A percentile compares a stretch with the other conserved stretches of the same genome.
Conservation (phyloP, 2,329 filamentous ascomycete species). For the Fusarium sp. region DNA sequence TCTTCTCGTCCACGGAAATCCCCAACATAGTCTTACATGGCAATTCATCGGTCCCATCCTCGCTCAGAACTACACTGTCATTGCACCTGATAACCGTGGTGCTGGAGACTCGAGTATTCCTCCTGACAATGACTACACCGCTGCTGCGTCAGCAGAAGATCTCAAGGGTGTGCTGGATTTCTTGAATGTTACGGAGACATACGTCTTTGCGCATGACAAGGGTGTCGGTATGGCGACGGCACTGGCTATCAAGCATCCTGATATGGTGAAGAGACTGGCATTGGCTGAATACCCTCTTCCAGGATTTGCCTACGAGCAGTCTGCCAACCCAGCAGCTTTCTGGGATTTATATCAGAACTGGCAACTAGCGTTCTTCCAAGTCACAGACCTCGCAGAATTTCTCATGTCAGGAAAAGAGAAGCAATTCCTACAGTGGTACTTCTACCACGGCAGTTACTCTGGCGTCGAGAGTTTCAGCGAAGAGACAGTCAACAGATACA, state of each 20-base stretch:
- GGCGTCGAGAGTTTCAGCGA: slow-evolving; percentile 53
- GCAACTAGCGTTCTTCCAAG: slow-evolving; percentile 59
- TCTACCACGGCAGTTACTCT: slow-evolving; percentile 58
- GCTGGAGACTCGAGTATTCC: slow-evolving; percentile 56
- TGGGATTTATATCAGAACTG: slow-evolving; percentile 57
- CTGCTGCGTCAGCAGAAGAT: slow-evolving; percentile 53
- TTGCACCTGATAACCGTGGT: slow-evolving; percentile 57
- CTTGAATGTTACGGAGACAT: slow-evolving; percentile 55
- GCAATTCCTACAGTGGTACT: slow-evolving; percentile 60
- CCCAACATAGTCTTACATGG: slow-evolving; percentile 52
- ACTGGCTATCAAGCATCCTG: slow-evolving; percentile 53
- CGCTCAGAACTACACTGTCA: slow-evolving; percentile 57
- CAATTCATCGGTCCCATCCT: slow-evolving; percentile 35
- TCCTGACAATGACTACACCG: slow-evolving; percentile 54
- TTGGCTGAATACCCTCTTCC: slow-evolving; percentile 57
- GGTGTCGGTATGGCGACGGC: slow-evolving; percentile 57
- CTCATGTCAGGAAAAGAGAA: slow-evolving; percentile 57
- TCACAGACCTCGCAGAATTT: slow-evolving; percentile 60
- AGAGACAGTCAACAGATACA: slow-evolving; percentile 55
- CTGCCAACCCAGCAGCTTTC: slow-evolving; percentile 47
- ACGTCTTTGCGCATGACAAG: slow-evolving; percentile 60
- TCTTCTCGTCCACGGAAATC: slow-evolving; percentile 56
- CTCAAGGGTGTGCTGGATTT: slow-evolving; percentile 56
- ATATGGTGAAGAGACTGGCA: slow-evolving; percentile 51
- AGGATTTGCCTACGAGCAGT: slow-evolving; percentile 55